Conservation (phyloP, 2,329 filamentous ascomycete species). For the Trichophyton mentagrophytes region DNA sequence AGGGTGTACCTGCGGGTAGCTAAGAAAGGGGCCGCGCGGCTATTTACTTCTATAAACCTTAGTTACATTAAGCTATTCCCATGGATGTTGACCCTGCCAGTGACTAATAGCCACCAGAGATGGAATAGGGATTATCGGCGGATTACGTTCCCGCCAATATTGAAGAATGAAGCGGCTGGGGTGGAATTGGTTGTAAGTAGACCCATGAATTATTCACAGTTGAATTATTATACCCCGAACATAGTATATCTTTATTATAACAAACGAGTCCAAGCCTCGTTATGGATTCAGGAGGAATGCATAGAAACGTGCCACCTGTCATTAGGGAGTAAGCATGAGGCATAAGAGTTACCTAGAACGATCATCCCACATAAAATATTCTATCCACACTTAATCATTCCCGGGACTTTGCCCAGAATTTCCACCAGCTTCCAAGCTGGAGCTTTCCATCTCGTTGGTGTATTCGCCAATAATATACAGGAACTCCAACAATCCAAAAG, state of each 20-base stretch:
- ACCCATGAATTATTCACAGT: neutral
- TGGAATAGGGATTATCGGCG: too few species aligned
- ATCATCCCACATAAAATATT: neutral
- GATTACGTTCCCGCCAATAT: too few species aligned
- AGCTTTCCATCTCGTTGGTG: slow-evolving; percentile 45
- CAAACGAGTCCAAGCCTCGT: neutral
- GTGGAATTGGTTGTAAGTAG: too few species aligned
- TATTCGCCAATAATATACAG: slow-evolving; percentile 81
- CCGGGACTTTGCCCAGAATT: slow-evolving; percentile 29
- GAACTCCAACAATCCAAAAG: slow-evolving; percentile 72
- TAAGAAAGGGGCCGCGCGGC: too few species aligned
- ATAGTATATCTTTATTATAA: neutral
- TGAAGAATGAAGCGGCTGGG: too few species aligned
- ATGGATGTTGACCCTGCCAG: too few species aligned
- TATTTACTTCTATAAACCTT: too few species aligned
- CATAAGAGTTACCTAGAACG: neutral
- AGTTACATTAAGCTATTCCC: too few species aligned
- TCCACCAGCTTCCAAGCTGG: slow-evolving; percentile 25
- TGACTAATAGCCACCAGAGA: too few species aligned
- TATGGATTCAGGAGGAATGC: neutral
- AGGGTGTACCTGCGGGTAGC: too few species aligned
- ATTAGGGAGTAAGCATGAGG: neutral
- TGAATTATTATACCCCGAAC: neutral
- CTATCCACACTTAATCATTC: neutral
- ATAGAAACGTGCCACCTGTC: neutral